Percentiles rank a stretch among this genome's conserved stretches.
Conservation (phyloP, 805 yeast genomes). For the Sugiyamaella boreocaroliniensis region DNA sequence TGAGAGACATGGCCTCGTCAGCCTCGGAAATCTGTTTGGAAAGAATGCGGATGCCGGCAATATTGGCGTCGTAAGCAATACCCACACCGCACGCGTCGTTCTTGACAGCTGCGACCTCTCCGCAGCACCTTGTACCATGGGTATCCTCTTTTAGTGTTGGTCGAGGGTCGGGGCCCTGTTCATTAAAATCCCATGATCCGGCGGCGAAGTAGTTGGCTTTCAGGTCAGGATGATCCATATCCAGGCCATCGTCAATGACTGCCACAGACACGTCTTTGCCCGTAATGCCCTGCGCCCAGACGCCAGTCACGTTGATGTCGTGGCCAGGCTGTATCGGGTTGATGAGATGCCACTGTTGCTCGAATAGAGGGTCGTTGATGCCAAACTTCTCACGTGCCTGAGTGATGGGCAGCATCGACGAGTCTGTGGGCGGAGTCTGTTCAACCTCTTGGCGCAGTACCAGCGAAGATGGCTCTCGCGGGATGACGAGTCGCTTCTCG, state of each 20-base stretch:
- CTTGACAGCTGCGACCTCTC: slow-evolving; percentile 82
- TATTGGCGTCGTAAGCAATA: slow-evolving; percentile 82
- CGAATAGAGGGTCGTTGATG: slow-evolving; percentile 79
- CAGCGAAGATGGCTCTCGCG: not conserved
- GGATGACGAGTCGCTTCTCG: slow-evolving; percentile 10
- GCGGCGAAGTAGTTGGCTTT: slow-evolving; percentile 48
- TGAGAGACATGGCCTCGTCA: slow-evolving; percentile 86
- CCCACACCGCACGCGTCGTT: slow-evolving; percentile 94
- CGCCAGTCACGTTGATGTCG: slow-evolving; percentile 79
- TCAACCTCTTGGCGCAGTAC: not conserved
- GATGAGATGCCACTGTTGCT: slow-evolving; percentile 85
- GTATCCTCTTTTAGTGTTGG: slow-evolving; percentile 78
- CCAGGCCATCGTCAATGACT: slow-evolving; percentile 90
- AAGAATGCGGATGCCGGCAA: slow-evolving; percentile 83
- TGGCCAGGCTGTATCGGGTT: slow-evolving; percentile 68
- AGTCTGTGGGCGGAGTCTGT: slow-evolving; percentile 12
- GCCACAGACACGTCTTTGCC: slow-evolving; percentile 83
- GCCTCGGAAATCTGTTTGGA: slow-evolving; percentile 74
- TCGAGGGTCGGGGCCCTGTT: slow-evolving; percentile 63
- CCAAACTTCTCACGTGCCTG: slow-evolving; percentile 43
- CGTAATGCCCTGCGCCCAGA: slow-evolving; percentile 76
- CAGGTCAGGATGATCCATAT: slow-evolving; percentile 70
- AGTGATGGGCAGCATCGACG: slow-evolving; percentile 8
- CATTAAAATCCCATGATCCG: slow-evolving; percentile 94
- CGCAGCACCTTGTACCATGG: slow-evolving; percentile 98